These are phyloP conservation scores for Cladosporium sp. DNA, from an alignment of 2,329 filamentous ascomycete species.

Conservation along the genomic window DNA sequence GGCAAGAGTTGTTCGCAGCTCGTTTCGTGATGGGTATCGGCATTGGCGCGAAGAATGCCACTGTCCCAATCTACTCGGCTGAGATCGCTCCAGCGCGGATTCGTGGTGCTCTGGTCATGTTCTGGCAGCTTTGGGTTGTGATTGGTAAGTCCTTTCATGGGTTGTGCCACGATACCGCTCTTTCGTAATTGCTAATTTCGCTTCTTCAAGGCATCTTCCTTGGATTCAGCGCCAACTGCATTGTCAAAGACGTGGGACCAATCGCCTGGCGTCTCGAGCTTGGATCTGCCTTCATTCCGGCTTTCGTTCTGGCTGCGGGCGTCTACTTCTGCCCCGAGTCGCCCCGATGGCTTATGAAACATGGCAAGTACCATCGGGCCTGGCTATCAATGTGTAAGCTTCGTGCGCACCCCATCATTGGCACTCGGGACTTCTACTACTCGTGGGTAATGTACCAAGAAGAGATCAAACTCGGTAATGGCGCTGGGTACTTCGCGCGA, in stretches of 20 bases:
- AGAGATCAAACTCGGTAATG: conserved; percentile 27
- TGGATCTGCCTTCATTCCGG: conserved; percentile 44
- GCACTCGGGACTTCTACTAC: conserved; percentile 55
- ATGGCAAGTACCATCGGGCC: conserved; percentile 42
- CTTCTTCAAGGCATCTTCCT: conserved; percentile 42
- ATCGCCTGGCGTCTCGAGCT: conserved; percentile 45
- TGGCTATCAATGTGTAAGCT: conserved; percentile 47
- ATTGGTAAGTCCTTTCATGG: no score
- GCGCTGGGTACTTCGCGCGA: conserved; percentile 39
- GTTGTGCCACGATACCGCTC: no score
- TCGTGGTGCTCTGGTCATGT: conserved; percentile 55
- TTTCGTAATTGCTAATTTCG: no score
- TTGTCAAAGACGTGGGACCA: conserved; percentile 35
- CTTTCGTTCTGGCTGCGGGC: conserved; percentile 41
- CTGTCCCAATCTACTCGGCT: conserved; percentile 49
- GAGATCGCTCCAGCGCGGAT: conserved; percentile 54
- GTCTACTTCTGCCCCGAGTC: conserved; percentile 38
- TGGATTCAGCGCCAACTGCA: conserved; percentile 40
- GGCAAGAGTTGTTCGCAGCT: conserved; percentile 30
- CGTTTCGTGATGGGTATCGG: conserved; percentile 38
- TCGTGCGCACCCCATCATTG: conserved; percentile 48
- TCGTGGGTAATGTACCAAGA: conserved; percentile 32
- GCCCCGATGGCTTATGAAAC: conserved; percentile 39
- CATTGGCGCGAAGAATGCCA: conserved; percentile 43
- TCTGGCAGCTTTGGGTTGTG: conserved; percentile 48